phyloP scores from a whole-genome alignment of 306 rosid genomes.

The Ormosia semicastrata region DNA sequence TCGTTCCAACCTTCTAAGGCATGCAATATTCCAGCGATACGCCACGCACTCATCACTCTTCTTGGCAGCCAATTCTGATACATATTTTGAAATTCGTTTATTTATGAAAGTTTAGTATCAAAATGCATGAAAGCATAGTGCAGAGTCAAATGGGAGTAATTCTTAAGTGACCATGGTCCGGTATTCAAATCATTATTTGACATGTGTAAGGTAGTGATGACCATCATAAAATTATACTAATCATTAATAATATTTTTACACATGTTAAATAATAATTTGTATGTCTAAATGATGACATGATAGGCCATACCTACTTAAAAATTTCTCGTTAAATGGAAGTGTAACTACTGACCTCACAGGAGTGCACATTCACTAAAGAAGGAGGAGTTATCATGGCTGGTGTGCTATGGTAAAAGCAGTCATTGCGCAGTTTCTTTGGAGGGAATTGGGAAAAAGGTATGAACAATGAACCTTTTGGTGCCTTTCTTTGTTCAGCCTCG shows the following conservation, averaged over 20 bases:
- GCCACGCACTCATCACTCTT: constrained; percentile 83
- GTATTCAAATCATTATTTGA: too few relatives aligned
- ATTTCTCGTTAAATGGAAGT: too few relatives aligned
- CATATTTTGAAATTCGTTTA: not conserved
- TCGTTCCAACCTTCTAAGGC: constrained; percentile 64
- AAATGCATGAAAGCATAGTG: not conserved
- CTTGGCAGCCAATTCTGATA: constrained; percentile 77
- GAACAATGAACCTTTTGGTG: constrained; percentile 69
- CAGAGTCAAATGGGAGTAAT: not conserved
- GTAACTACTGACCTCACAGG: constrained; percentile 67
- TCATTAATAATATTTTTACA: too few relatives aligned
- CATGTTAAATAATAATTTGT: too few relatives aligned
- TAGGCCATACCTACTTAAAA: too few relatives aligned
- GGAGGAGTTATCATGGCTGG: constrained; percentile 76
- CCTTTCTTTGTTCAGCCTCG: constrained; percentile 58
- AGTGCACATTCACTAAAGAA: constrained; percentile 51
- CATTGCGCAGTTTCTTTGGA: constrained; percentile 59
- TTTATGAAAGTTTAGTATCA: not conserved
- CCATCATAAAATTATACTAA: too few relatives aligned
- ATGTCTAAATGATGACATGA: too few relatives aligned
- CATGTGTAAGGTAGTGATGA: too few relatives aligned
- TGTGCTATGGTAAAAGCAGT: constrained; percentile 62
- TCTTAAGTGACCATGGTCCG: too few relatives aligned
- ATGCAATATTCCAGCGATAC: constrained; percentile 71
- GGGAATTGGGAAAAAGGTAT: constrained; percentile 77